Conservation (phyloP, 108 stramenopile genomes). For the Cyclotella choctawhatcheeana region DNA sequence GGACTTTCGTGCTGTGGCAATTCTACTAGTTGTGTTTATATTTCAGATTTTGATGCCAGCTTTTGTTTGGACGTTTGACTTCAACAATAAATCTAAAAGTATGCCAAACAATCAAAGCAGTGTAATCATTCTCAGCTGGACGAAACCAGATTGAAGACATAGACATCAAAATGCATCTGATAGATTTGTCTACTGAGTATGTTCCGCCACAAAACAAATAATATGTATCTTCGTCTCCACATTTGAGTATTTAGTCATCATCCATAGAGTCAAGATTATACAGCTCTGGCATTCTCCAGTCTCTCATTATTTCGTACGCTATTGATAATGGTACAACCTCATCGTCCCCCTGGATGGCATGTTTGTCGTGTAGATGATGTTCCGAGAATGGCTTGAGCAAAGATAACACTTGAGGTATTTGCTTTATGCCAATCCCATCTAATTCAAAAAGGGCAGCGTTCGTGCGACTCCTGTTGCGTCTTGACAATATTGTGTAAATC, state of each 20-base stretch:
- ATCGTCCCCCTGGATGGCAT: background rate
- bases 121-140: no score
- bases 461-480: background rate
- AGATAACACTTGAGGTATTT: background rate
- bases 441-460: background rate
- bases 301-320: no score
- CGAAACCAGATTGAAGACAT: no score
- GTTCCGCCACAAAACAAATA: no score
- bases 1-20: background rate
- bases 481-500: background rate
- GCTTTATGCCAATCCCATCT: background rate
- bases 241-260: no score
- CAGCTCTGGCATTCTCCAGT: background rate
- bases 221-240: no score
- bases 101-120: no score
- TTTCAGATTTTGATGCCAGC: background rate
- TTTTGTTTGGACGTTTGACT: background rate
- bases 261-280: background rate
- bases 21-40: background rate
- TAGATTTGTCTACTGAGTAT: no score
- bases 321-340: background rate
- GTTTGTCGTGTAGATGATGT: background rate
- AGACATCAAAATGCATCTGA: no score
- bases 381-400: no score
- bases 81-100: no score